Evolutionary conservation across 2,329 filamentous ascomycete species (phyloP), one percentile per base, ranked within the genome.

Genomic region (Venturia effusa): DNA sequence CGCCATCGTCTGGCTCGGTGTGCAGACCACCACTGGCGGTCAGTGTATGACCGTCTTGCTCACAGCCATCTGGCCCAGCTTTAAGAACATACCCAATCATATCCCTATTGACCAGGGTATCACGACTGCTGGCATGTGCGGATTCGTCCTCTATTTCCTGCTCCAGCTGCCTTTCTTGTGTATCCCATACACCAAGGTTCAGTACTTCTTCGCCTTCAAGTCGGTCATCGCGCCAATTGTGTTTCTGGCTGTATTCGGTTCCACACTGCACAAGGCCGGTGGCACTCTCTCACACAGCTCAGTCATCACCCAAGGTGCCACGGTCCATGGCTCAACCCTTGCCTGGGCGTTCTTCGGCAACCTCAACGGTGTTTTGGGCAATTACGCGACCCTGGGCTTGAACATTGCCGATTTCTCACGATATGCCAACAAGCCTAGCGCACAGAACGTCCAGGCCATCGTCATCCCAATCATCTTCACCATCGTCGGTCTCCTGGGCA

Each of bases 81-180:
- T 61, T n/a, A 37, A 61, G 34, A 62, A 64, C 17, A 64, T 64
- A 13, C 63, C 63, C 19, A 64, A 64, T 27, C 24, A 51, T 19
- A 61, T 64, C 22, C 59, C 63, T 2, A n/a, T 32, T 2, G 71
- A 70, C 4, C 71, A 79, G 65, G 77, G 77, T 27, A 79, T 80
- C 68, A 77, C 78, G 17, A 79, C 77, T 0, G 74, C 73, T 48
- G 75, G 76, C 19, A 79, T 81, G 73, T 70, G 78, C 60, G 74
- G 71, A 1, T 66, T 67, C 51, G 57, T 66, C n/a, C 59, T 66
- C 27, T 62, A 67, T 59, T 66, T 66, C 51, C 19, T 63, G 34
- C 43, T 66, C 30, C 64, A 66, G 48, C 43, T 66, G 13, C 65
- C 65, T 7, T 59, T 66, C 64, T 59, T 72, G 62, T 67, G 71